These are phyloP conservation scores for Cytospora leucostoma DNA, from an alignment of 2,329 filamentous ascomycete species.

Conservation along the genomic window DNA sequence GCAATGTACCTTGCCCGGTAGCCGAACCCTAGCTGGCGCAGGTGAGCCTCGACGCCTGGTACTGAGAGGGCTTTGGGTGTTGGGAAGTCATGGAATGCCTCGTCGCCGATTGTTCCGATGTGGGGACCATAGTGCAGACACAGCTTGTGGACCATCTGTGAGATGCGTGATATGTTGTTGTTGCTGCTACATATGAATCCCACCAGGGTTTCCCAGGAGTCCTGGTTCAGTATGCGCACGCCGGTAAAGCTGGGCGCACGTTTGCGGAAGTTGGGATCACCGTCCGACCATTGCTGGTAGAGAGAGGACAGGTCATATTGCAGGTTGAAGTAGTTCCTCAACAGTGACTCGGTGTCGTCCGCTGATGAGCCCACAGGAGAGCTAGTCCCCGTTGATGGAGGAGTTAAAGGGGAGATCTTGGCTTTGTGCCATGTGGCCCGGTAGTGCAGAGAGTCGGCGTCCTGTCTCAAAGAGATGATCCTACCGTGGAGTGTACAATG, in stretches of 20 bases:
- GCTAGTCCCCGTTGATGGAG: conserved; percentile 34
- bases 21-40: conserved; percentile 86
- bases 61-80: conserved; percentile 71
- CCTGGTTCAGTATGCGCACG: conserved; percentile 88
- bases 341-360: conserved; percentile 72
- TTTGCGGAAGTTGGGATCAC: conserved; percentile 85
- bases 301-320: conserved; percentile 71
- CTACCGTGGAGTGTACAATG: conserved; percentile 83
- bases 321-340: conserved; percentile 87
- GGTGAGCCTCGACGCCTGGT: conserved; percentile 73
- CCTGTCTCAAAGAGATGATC: conserved; percentile 82
- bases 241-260: conserved; percentile 87
- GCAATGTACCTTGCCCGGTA: conserved; percentile 93
- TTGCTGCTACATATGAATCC: conserved; percentile 99
- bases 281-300: conserved; percentile 83
- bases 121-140: conserved; percentile 82
- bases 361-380: conserved; percentile 15
- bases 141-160: conserved; percentile 93
- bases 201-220: conserved; percentile 92
- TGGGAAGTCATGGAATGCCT: conserved; percentile 86
- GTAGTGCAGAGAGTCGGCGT: conserved; percentile 77
- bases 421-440: conserved; percentile 62
- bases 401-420: conserved; percentile 38
- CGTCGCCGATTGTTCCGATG: conserved; percentile 68
- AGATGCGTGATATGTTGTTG: conserved; percentile 95